Conservation (phyloP, 1,284 basidiomycete species). For the Pseudomicrostroma phylloplanum region DNA sequence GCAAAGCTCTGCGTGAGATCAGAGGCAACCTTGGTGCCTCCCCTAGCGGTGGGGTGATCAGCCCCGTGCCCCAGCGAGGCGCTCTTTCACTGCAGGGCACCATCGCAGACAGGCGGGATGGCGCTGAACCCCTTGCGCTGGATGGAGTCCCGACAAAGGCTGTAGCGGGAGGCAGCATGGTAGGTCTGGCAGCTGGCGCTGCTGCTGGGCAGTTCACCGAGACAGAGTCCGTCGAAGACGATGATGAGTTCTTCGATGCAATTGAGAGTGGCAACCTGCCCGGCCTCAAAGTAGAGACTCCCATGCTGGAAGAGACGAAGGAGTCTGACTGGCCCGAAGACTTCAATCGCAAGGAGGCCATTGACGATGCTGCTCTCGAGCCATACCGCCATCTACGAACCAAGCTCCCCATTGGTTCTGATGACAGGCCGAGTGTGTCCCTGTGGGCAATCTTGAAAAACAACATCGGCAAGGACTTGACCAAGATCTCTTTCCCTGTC, state of each 20-base stretch:
- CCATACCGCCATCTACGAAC: constrained; percentile 65
- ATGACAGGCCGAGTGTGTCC: constrained; percentile 81
- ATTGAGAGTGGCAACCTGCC: constrained; percentile 64
- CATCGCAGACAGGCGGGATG: background rate
- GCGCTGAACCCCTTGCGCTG: background rate
- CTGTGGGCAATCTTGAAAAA: constrained; percentile 94
- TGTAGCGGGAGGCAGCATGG: constrained; percentile 4
- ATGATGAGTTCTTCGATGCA: constrained; percentile 97
- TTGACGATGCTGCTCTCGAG: constrained; percentile 27
- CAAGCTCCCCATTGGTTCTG: constrained; percentile 64
- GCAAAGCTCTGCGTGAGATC: constrained; percentile 49
- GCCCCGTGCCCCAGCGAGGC: constrained; percentile 2
- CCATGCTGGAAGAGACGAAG: constrained; percentile 15
- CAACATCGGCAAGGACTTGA: constrained; percentile 93
- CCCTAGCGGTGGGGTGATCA: constrained; percentile 32
- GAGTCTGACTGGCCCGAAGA: constrained; percentile 20
- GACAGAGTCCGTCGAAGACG: constrained; percentile 65
- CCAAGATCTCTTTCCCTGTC: constrained; percentile 90
- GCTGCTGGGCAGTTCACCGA: constrained; percentile 33
- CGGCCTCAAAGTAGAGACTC: constrained; percentile 34
- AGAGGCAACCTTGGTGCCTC: constrained; percentile 47
- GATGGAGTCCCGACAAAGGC: background rate
- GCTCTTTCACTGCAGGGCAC: background rate
- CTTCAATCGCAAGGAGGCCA: constrained; percentile 24
- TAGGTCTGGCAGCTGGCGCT: constrained; percentile 25